Percentiles rank a stretch among this genome's conserved stretches.
Conservation (phyloP, 352 stramenopile species). For the Phytophthora pinifolia region DNA sequence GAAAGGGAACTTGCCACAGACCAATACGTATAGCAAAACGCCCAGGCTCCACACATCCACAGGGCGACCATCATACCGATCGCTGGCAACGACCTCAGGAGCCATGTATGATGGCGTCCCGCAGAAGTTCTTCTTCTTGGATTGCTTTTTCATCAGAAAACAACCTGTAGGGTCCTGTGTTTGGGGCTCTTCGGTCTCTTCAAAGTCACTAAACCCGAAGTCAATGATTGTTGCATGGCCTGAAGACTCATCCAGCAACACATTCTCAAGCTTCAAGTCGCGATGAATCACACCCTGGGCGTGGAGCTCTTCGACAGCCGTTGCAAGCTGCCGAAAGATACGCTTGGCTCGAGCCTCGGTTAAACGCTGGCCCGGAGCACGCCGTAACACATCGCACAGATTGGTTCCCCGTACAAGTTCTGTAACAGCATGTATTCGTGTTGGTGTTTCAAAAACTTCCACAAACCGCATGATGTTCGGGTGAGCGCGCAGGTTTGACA, state of each 20-base stretch:
- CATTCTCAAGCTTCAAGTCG: slow-evolving; percentile 80
- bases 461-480: slow-evolving; percentile 52
- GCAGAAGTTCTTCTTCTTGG: slow-evolving; percentile 71
- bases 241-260: slow-evolving; percentile 47
- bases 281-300: slow-evolving; percentile 60
- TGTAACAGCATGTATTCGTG: slow-evolving; percentile 57
- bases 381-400: slow-evolving; percentile 47
- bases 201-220: slow-evolving; percentile 70
- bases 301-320: slow-evolving; percentile 46
- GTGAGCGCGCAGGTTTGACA: slow-evolving; percentile 40
- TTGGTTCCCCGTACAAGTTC: slow-evolving; percentile 43
- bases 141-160: slow-evolving; percentile 29
- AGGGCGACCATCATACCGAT: slow-evolving; percentile 54
- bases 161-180: background rate
- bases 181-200: slow-evolving; percentile 29
- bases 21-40: slow-evolving; percentile 66
- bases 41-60: slow-evolving; percentile 71
- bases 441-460: slow-evolving; percentile 61
- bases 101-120: slow-evolving; percentile 82
- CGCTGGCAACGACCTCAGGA: slow-evolving; percentile 60
- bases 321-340: slow-evolving; percentile 48
- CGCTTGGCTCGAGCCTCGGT: slow-evolving; percentile 31
- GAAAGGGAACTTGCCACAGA: slow-evolving; percentile 66
- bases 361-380: slow-evolving; percentile 33
- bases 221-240: slow-evolving; percentile 51